These are phyloP conservation scores for Rhodomyrtus psidioides DNA, from an alignment of 441 rosid species.

Conservation along the genomic window DNA sequence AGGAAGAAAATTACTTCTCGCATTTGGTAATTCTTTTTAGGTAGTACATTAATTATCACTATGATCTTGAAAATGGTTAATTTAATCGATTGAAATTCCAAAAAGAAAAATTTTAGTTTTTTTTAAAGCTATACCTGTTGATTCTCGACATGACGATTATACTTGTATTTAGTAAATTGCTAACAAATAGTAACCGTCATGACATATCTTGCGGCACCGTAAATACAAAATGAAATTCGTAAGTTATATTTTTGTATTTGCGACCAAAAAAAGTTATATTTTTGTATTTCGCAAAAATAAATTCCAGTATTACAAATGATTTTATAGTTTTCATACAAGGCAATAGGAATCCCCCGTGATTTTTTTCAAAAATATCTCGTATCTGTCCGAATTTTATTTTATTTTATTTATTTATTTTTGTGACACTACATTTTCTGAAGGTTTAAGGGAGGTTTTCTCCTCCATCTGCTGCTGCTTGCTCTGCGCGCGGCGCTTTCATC, in stretches of 20 bases:
- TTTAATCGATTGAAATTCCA: neutral
- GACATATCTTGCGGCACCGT: rapidly evolving
- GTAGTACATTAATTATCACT: neutral
- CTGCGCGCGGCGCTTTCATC: neutral
- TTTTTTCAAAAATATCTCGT: neutral
- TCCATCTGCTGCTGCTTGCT: neutral
- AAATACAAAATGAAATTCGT: rapidly evolving
- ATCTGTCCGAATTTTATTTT: neutral
- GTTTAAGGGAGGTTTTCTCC: constrained; percentile 33
- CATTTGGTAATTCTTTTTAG: rapidly evolving
- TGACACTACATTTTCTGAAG: neutral
- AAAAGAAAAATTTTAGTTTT: neutral
- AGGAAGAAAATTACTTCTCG: neutral
- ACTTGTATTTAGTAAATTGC: neutral
- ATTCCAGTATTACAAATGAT: neutral
- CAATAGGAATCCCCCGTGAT: neutral
- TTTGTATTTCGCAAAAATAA: neutral
- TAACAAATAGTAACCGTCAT: rapidly evolving
- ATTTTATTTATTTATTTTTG: neutral
- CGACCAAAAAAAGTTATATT: neutral
- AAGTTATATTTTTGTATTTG: neutral
- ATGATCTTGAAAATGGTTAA: neutral
- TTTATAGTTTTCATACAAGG: neutral
- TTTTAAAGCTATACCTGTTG: too few species aligned
- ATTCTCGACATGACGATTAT: neutral